Base-by-base conservation (phyloP, 805 yeast genomes). In the Metschnikowia colocasiae region DNA sequence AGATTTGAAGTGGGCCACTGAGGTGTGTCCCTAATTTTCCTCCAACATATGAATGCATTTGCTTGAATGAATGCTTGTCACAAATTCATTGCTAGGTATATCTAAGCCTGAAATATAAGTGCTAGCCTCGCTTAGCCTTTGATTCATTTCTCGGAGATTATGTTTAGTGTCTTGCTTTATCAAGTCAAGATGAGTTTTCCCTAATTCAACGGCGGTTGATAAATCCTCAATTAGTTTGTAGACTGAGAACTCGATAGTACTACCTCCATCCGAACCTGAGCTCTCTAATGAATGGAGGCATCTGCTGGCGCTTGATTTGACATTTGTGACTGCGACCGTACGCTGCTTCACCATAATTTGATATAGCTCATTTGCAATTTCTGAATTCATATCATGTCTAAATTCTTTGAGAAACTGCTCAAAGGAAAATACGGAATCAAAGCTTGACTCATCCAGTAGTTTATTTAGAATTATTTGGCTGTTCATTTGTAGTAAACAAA, bases 381-480 rank as follows among this genome's bases (percentile, higher is more conserved):
- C 34, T 6, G 26, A 10, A 19, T n/a, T 27, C 30, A 39, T 10
- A 13, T 29, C 42, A 13, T 39, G 20, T 7, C 19, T 18, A 22
- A 29, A 35, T 6, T 41, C 41, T 30, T 46, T 33, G 8, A 23
- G 18, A 18, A 35, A 40, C 22, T 16, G 19, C 18, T 40, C 43
- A 12, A 29, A 7, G 18, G 43, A 10, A 16, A n/a, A 22, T 9
- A 40, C 18, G 18, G 45, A 41, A 13, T 33, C 31, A 23, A 33
- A 41, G 13, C n/a, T 31, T 13, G 45, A 32, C 31, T 41, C 45
- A 15, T 32, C 38, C 31, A 41, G 22, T 12, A 41, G 31, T 30
- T 33, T 32, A 5, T 33, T 33, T n/a, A 41, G n/a, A 23, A 41
- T 33, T 16, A 1, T 25, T 10, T 33, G 38, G 8, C 38, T 25